A percentile compares a stretch with the other conserved stretches of the same genome.
Evolutionary conservation across 2,329 filamentous ascomycete species (phyloP).

Genomic region (Stagonosporopsis cucurbitacearum): DNA sequence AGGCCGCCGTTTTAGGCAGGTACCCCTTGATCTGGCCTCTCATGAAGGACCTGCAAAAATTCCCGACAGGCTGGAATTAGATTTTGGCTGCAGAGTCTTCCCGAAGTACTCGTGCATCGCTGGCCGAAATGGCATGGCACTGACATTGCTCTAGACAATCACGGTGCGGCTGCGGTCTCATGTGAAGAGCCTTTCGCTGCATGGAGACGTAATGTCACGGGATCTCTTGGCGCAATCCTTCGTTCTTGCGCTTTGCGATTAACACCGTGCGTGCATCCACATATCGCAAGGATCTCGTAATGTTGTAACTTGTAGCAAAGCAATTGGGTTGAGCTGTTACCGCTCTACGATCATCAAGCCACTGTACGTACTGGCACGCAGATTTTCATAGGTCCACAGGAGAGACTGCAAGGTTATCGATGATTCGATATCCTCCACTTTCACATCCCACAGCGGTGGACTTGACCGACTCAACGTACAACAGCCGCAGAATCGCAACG

Average conservation of each 20-base stretch:
- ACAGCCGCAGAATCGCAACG: not conserved
- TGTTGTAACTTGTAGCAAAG: not conserved
- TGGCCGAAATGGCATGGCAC: not conserved
- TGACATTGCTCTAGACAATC: not conserved
- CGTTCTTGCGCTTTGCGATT: not conserved
- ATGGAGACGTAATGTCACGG: not conserved
- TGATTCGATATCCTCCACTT: not conserved
- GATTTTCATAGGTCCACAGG: not conserved
- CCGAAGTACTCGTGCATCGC: not conserved
- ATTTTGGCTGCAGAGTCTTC: not conserved
- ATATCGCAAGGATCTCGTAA: not conserved
- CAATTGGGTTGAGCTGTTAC: not conserved
- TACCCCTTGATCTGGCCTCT: slow-evolving; percentile 5
- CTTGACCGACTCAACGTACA: not conserved
- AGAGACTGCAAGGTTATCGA: not conserved
- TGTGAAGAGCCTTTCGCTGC: not conserved
- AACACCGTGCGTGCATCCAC: slow-evolving; percentile 2
- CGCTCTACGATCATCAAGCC: not conserved
- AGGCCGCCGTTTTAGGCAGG: slow-evolving; percentile 9
- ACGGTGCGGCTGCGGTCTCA: slow-evolving; percentile 1
- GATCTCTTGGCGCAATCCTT: not conserved
- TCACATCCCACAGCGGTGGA: not conserved
- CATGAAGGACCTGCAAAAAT: not conserved
- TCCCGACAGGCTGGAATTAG: slow-evolving; percentile 1
- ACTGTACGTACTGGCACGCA: slow-evolving; percentile 1